A percentile compares a stretch with the other conserved stretches of the same genome.
These are phyloP conservation scores for Mucor indicus DNA, from an alignment of 371 early-diverging fungal species.

Conservation along the genomic window DNA sequence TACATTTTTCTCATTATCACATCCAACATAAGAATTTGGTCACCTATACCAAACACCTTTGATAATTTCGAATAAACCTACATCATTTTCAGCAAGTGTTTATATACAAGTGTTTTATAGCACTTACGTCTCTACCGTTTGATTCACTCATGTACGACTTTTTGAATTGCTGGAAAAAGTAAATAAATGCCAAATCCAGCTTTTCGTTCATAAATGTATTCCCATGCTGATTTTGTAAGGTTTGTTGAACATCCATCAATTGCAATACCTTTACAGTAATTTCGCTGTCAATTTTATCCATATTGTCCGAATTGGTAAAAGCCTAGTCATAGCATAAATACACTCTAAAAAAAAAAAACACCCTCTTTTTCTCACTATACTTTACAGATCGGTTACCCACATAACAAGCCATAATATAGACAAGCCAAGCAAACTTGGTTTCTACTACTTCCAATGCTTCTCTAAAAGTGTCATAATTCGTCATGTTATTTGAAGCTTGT, in stretches of 20 bases:
- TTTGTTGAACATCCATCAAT: constrained; percentile 55
- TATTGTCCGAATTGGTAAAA: constrained; percentile 60
- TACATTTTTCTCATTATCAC: constrained; percentile 71
- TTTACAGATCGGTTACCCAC: constrained; percentile 66
- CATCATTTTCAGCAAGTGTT: too few species aligned
- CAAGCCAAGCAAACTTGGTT: constrained; percentile 78
- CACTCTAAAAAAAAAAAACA: not conserved
- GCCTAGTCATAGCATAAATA: constrained; percentile 35
- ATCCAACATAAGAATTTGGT: constrained; percentile 59
- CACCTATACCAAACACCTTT: constrained; percentile 53
- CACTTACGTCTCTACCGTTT: constrained; percentile 19
- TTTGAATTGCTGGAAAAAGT: constrained; percentile 76
- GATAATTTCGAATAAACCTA: constrained; percentile 56
- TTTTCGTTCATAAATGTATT: constrained; percentile 47
- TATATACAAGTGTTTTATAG: too few species aligned
- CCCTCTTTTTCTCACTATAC: too few species aligned
- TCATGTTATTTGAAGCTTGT: constrained; percentile 2
- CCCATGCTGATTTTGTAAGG: constrained; percentile 43
- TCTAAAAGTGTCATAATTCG: constrained; percentile 33
- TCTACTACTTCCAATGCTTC: constrained; percentile 56
- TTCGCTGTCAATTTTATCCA: constrained; percentile 66
- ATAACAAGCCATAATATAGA: constrained; percentile 76
- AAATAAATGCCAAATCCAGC: constrained; percentile 74
- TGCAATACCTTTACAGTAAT: constrained; percentile 58
- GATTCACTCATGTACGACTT: constrained; percentile 71